Evolutionary conservation across 257 asterid species (phyloP).

Genomic region (Salvia rosmarinus): DNA sequence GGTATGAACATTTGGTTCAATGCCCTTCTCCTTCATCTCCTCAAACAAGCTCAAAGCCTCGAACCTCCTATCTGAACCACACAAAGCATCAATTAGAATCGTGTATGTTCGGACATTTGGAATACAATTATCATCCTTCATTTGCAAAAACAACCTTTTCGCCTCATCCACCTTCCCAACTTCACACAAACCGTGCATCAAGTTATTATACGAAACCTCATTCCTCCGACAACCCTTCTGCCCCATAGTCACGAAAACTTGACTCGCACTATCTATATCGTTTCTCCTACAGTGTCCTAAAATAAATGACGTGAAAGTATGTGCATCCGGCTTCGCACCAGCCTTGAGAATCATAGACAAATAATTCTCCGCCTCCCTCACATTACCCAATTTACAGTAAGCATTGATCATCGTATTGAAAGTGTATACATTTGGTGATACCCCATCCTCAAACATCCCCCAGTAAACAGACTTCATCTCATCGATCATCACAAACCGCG

Average conservation of each 20-base stretch:
- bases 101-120: slow-evolving; percentile 77
- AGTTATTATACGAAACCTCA: slow-evolving; percentile 63
- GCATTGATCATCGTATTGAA: slow-evolving; percentile 73
- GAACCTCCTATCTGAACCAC: slow-evolving; percentile 50
- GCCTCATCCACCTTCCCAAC: slow-evolving; percentile 59
- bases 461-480: slow-evolving; percentile 62
- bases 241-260: slow-evolving; percentile 54
- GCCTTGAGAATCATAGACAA: slow-evolving; percentile 61
- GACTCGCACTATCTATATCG: slow-evolving; percentile 54
- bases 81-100: slow-evolving; percentile 64
- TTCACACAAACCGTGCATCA: slow-evolving; percentile 74
- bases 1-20: slow-evolving; percentile 65
- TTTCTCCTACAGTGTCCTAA: slow-evolving; percentile 73
- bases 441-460: slow-evolving; percentile 63
- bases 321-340: slow-evolving; percentile 67
- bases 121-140: slow-evolving; percentile 58
- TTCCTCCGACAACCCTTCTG: slow-evolving; percentile 65
- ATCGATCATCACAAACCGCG: slow-evolving; percentile 56
- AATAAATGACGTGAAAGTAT: slow-evolving; percentile 74
- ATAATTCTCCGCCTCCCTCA: slow-evolving; percentile 59
- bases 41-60: slow-evolving; percentile 64
- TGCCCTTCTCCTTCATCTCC: slow-evolving; percentile 74
- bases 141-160: slow-evolving; percentile 46
- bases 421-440: slow-evolving; percentile 72
- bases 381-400: slow-evolving; percentile 64